Evolutionary conservation across 306 rosid genomes (phyloP), one percentile per base, ranked within the genome.

Genomic region (Quercus mongolica): DNA sequence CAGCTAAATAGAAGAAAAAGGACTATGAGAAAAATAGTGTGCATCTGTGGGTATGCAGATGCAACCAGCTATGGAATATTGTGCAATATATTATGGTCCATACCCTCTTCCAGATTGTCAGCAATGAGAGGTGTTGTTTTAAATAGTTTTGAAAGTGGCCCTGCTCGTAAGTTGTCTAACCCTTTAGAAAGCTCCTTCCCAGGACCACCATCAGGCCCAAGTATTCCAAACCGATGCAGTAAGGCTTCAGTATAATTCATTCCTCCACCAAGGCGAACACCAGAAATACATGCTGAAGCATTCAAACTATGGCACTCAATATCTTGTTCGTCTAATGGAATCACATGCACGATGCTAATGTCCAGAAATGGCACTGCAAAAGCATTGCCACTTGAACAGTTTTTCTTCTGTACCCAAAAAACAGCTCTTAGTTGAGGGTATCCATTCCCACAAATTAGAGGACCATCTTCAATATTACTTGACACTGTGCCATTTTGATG

Each of bases 211-310:
- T 92, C 97, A 75, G 94, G 93, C 49, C 90, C 97, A 84, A 94
- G 92, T 83, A 94, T 87, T 84, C 98, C 98, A 87, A 94, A 92
- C 33, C 91, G 86, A 86, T 85, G 98, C 84, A 94, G 84, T 81
- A 94, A 82, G 64, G 97, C 87, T 88, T 94, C 98, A 85, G 98
- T 78, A 81, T 91, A 92, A 84, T 88, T 94, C 97, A 94, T 94
- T 86, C 98, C 98, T 71, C 97, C 98, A 78, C 97, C 93, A 76
- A 92, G 88, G 71, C 97, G 97, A 71, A 94, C 89, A 13, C 98
- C 97, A 63, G 97, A 90, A 68, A 94, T 81, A 83, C 91, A 92
- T 67, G 97, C 97, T 54, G 90, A 91, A 80, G 90, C 94, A 82
- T 86, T 94, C 81, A 94, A 81, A 87, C 89, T 85, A 83, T 91